Base-by-base conservation (phyloP, 148 eudicot genomes). In the Vaccinium myrtillus region DNA sequence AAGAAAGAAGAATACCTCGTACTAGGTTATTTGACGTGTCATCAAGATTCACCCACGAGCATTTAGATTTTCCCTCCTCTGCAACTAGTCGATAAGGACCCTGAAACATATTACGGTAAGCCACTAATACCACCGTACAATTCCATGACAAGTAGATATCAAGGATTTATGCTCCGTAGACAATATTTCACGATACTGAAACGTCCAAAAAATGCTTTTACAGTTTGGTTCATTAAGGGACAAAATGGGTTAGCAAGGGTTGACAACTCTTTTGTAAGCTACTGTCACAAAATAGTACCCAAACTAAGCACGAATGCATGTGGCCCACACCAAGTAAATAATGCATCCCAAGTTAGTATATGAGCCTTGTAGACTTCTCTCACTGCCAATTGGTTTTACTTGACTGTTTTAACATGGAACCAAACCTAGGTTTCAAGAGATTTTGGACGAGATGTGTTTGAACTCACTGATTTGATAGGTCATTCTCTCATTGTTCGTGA, bases 31-130 rank as follows among this genome's bases (percentile, higher is more conserved):
- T 95, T 23, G 99, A 92, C 81, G 91, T 81, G 84, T 95, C 96
- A 90, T 95, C 95, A 85, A 95, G 87, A 84, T 89, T 93, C 89
- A 97, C 92, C 94, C 95, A 91, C 14, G 98, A 95, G 88, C 98
- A 92, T 89, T 95, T 97, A 85, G 98, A 89, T 90, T 95, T 97
- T 18, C 99, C 99, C 93, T 95, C 98, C 88, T 97, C 98, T 49
- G 95, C 99, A 84, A 97, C 99, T 85, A 97, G 89, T 78, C 94
- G 94, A 83, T 91, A 95, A 86, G 99, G 99, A 85, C 94, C 98
- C 99, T 97, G 85, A 81, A 77, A 82, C 70, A 83, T 83, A 32
- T 80, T 75, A 13, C 13, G 11, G 6, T 10, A 73, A 32, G 73
- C 56, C 48, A 82, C 48, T 23, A 82, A 71, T 70, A 82, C 50